Percentiles rank a stretch among this genome's conserved stretches.
phyloP scores from a whole-genome alignment of 2,329 filamentous ascomycete genomes.

The Onygenales sp. region DNA sequence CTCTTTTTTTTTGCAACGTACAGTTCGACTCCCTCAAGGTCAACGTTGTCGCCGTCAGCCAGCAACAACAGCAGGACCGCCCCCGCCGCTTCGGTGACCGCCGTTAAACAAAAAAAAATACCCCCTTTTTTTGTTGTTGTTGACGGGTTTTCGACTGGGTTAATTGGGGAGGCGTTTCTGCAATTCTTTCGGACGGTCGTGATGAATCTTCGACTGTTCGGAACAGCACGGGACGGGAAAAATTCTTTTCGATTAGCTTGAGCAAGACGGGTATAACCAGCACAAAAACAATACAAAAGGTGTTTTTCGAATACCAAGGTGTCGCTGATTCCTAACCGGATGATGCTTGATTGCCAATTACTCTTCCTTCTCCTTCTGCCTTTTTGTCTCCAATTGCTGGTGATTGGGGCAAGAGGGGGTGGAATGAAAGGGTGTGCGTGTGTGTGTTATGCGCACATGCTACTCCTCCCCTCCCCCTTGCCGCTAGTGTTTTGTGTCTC shows the following conservation, averaged over 20 bases:
- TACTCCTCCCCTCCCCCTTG: too few species aligned
- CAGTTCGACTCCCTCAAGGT: conserved; percentile 97
- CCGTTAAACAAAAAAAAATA: conserved; percentile 5
- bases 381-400: neutral
- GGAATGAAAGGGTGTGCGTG: too few species aligned
- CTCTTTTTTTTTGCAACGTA: conserved; percentile 12
- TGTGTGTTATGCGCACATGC: too few species aligned
- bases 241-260: too few species aligned
- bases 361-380: conserved; percentile 19
- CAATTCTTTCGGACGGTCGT: neutral
- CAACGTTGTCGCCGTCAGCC: conserved; percentile 84
- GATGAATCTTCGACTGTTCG: neutral
- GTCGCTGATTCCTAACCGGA: conserved; percentile 77
- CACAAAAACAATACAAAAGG: conserved; percentile 13
- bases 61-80: conserved; percentile 79
- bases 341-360: conserved; percentile 89
- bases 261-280: neutral
- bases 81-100: conserved; percentile 58
- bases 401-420: neutral
- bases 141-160: conserved; percentile 2
- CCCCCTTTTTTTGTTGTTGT: neutral
- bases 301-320: conserved; percentile 53
- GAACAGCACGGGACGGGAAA: neutral
- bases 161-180: neutral
- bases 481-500: too few species aligned